Conservation (phyloP, 805 yeast genomes). For the Suhomyces sp. region DNA sequence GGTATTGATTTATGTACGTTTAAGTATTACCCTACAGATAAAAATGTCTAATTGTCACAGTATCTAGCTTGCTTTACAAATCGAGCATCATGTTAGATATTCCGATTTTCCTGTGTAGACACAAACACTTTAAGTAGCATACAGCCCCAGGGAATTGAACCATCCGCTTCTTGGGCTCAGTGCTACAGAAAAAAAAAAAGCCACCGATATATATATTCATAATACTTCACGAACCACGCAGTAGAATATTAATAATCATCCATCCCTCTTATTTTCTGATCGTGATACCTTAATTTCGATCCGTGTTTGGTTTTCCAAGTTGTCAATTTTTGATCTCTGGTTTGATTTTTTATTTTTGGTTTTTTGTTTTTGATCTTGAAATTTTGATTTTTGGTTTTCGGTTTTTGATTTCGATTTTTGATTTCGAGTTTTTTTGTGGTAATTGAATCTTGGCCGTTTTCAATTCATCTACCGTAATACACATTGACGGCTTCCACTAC, state of each 20-base stretch:
- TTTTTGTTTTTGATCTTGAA: not conserved
- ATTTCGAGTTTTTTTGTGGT: not conserved
- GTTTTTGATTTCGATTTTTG: not conserved
- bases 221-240: not conserved
- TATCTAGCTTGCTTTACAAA: constrained; percentile 3
- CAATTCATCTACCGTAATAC: not conserved
- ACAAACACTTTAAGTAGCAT: not conserved
- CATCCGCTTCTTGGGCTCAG: not conserved
- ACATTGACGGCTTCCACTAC: not conserved
- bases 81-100: constrained; percentile 1
- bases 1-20: constrained; percentile 3
- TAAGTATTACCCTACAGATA: constrained; percentile 4
- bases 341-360: not conserved
- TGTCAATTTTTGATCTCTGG: not conserved
- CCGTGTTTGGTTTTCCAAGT: not conserved
- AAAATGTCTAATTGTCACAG: constrained; percentile 5
- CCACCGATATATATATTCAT: not conserved
- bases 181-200: not conserved
- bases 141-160: not conserved
- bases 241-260: not conserved
- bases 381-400: not conserved
- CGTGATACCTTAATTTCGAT: not conserved
- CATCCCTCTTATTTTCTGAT: not conserved
- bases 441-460: not conserved
- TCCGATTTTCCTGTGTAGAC: not conserved